These are phyloP conservation scores for Diplodia intermedia DNA, from an alignment of 2,329 filamentous ascomycete genomes.

Conservation along the genomic window DNA sequence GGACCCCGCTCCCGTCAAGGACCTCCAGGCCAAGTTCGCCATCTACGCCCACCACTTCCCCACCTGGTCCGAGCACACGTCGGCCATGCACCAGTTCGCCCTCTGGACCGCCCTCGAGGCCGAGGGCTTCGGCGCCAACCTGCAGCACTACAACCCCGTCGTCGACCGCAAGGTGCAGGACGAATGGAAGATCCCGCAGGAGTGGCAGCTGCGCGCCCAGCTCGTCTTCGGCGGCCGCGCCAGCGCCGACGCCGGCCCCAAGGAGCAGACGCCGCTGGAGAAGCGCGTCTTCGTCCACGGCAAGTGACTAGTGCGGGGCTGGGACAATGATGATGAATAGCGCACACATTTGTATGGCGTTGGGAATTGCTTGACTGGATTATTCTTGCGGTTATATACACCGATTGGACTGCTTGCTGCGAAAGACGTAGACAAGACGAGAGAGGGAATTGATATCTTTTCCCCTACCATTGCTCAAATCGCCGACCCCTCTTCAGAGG, in stretches of 20 bases:
- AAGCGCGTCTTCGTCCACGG: slow-evolving; percentile 62
- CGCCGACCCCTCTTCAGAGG: too few relatives aligned
- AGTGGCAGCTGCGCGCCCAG: slow-evolving; percentile 82
- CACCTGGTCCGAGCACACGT: slow-evolving; percentile 75
- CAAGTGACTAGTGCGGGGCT: slow-evolving; percentile 6
- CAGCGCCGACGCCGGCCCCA: slow-evolving; percentile 62
- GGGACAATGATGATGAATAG: not conserved
- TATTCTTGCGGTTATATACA: not conserved
- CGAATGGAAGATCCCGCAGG: slow-evolving; percentile 72
- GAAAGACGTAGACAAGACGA: slow-evolving; percentile 1
- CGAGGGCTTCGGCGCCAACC: slow-evolving; percentile 84
- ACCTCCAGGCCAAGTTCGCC: slow-evolving; percentile 72
- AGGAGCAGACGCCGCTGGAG: slow-evolving; percentile 69
- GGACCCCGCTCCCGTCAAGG: slow-evolving; percentile 71
- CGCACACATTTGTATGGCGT: not conserved
- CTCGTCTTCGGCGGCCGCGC: slow-evolving; percentile 78
- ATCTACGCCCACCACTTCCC: slow-evolving; percentile 82
- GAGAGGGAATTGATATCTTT: not conserved
- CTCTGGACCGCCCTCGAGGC: slow-evolving; percentile 83
- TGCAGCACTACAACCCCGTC: slow-evolving; percentile 93
- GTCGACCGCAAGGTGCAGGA: slow-evolving; percentile 74
- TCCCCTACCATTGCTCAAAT: not conserved
- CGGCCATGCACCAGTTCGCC: slow-evolving; percentile 81
- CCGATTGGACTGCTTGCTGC: too few relatives aligned
- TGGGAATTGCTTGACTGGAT: not conserved